Conservation (phyloP, 768 basidiomycete genomes). For the Lanmaoa rubissima region DNA sequence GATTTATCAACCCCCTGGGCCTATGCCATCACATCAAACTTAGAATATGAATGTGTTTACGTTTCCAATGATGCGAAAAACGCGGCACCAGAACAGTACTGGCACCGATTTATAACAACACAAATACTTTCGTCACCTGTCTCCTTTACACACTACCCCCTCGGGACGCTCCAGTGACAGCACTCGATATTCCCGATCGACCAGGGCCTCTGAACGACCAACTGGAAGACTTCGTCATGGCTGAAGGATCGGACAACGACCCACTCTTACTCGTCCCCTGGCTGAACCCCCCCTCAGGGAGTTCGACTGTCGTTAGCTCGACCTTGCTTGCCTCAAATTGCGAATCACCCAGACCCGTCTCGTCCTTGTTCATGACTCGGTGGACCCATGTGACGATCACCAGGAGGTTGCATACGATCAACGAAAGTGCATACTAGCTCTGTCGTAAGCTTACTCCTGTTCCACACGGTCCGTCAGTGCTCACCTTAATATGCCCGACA, state of each 20-base stretch:
- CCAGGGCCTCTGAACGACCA: not conserved
- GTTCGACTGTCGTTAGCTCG: no score
- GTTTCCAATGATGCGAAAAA: no score
- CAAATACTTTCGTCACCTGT: not conserved
- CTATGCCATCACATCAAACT: no score
- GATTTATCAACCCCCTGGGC: no score
- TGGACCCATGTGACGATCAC: not conserved
- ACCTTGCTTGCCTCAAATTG: no score
- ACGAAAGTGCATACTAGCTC: not conserved
- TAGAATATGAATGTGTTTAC: no score
- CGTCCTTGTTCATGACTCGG: not conserved
- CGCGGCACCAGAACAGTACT: no score
- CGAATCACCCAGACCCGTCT: not conserved
- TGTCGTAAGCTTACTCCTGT: not conserved
- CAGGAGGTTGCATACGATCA: not conserved
- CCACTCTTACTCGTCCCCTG: no score
- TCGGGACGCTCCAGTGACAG: not conserved
- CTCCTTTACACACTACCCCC: not conserved
- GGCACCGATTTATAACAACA: not conserved
- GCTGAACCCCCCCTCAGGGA: no score
- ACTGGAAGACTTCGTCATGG: not conserved
- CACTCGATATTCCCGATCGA: not conserved
- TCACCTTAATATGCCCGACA: conserved; percentile 2
- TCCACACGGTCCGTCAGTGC: not conserved
- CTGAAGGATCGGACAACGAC: no score